Evolutionary conservation across 768 basidiomycete genomes (phyloP).

Genomic region (Lentinus tigrinus): DNA sequence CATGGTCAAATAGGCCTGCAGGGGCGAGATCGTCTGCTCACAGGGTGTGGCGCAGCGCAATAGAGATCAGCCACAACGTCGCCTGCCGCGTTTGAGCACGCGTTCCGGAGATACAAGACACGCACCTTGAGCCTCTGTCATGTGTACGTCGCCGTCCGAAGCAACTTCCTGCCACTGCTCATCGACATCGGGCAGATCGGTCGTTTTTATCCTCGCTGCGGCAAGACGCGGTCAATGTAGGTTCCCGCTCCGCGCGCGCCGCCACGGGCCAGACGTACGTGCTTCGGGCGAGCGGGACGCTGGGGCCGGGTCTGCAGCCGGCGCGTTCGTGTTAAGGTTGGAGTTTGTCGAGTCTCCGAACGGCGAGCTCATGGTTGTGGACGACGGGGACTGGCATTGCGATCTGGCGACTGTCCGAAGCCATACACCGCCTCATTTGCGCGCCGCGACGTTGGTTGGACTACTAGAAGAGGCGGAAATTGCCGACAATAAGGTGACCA

Average conservation of each 20-base stretch:
- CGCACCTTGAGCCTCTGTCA: slow-evolving; percentile 7
- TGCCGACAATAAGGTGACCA: not conserved
- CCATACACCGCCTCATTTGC: not conserved
- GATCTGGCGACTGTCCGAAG: not conserved
- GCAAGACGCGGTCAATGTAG: slow-evolving; percentile 3
- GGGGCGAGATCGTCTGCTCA: slow-evolving; percentile 13
- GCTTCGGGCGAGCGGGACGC: slow-evolving; percentile 17
- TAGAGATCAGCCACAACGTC: not conserved
- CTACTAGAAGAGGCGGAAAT: not conserved
- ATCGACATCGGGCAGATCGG: slow-evolving; percentile 25
- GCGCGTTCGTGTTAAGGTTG: not conserved
- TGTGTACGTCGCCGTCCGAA: not conserved
- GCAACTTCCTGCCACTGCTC: slow-evolving; percentile 1
- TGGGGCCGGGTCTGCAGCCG: slow-evolving; percentile 3
- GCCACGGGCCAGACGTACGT: slow-evolving; percentile 7
- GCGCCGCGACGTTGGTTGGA: not conserved
- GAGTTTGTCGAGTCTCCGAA: slow-evolving; percentile 8
- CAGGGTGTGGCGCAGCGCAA: not conserved
- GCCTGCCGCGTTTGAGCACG: not conserved
- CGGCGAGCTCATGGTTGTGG: not conserved
- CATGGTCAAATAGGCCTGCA: slow-evolving; percentile 18
- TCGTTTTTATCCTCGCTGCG: slow-evolving; percentile 23
- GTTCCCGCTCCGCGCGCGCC: not conserved
- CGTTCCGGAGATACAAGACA: not conserved
- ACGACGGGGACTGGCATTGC: not conserved